These are phyloP conservation scores for Coprinopsis sp. DNA, from an alignment of 768 basidiomycete genomes.

Conservation along the genomic window DNA sequence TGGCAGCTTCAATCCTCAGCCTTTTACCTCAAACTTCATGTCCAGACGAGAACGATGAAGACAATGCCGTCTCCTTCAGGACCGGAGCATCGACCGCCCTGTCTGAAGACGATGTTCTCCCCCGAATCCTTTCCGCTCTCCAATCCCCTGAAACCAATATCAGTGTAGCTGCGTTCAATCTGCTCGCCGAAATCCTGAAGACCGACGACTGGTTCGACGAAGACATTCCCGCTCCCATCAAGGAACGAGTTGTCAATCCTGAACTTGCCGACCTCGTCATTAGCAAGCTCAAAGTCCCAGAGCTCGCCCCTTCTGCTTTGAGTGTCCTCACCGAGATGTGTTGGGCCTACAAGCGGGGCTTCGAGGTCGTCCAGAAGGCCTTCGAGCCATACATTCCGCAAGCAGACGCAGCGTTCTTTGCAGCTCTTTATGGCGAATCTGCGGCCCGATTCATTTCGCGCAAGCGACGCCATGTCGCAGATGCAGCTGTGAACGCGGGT, in stretches of 20 bases:
- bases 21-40: neutral
- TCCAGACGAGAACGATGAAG: slow-evolving; percentile 1
- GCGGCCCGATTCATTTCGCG: neutral
- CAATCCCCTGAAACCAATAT: slow-evolving; percentile 1
- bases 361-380: slow-evolving; percentile 10
- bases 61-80: slow-evolving; percentile 2
- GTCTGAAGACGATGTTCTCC: slow-evolving; percentile 6
- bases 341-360: slow-evolving; percentile 15
- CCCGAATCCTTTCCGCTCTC: slow-evolving; percentile 9
- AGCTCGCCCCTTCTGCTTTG: slow-evolving; percentile 8
- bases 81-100: slow-evolving; percentile 5
- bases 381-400: slow-evolving; percentile 12
- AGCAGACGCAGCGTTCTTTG: slow-evolving; percentile 15
- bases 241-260: slow-evolving; percentile 13
- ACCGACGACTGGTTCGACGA: slow-evolving; percentile 12
- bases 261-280: slow-evolving; percentile 12
- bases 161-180: slow-evolving; percentile 6
- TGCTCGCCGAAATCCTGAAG: slow-evolving; percentile 11
- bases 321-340: slow-evolving; percentile 15
- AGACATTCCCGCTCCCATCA: slow-evolving; percentile 12
- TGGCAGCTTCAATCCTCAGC: slow-evolving; percentile 11
- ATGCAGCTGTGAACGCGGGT: slow-evolving; percentile 18
- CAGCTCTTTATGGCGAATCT: slow-evolving; percentile 9
- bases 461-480: slow-evolving; percentile 10
- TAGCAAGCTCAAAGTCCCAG: slow-evolving; percentile 9